phyloP scores from a whole-genome alignment of 352 stramenopile species.

The Phytopythium cucurbitacearum region DNA sequence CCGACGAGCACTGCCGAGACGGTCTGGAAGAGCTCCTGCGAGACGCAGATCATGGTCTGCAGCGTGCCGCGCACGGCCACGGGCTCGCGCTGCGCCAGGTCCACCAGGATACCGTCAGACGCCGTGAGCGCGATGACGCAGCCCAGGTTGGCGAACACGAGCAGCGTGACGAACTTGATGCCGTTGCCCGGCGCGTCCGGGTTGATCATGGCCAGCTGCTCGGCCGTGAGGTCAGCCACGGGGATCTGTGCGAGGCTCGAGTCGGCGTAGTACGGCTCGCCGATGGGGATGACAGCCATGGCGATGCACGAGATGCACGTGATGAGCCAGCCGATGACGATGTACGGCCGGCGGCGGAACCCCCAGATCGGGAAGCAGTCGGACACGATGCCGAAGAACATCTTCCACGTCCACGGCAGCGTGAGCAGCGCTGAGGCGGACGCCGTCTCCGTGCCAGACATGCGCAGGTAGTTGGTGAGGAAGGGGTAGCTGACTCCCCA shows the following conservation, averaged over 20 bases:
- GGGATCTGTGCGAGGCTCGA: slow-evolving; percentile 21
- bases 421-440: slow-evolving; percentile 45
- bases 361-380: slow-evolving; percentile 86
- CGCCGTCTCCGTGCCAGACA: slow-evolving; percentile 32
- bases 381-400: slow-evolving; percentile 78
- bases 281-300: slow-evolving; percentile 29
- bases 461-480: slow-evolving; percentile 49
- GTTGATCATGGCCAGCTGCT: slow-evolving; percentile 44
- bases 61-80: slow-evolving; percentile 40
- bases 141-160: slow-evolving; percentile 51
- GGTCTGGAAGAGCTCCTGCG: slow-evolving; percentile 26
- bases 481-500: slow-evolving; percentile 43
- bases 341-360: slow-evolving; percentile 77
- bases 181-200: slow-evolving; percentile 33
- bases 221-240: slow-evolving; percentile 22
- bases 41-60: slow-evolving; percentile 55
- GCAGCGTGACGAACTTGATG: slow-evolving; percentile 47
- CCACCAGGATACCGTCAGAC: slow-evolving; percentile 44
- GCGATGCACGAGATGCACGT: slow-evolving; percentile 27
- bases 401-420: slow-evolving; percentile 79
- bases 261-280: slow-evolving; percentile 54
- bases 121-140: slow-evolving; percentile 51
- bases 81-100: slow-evolving; percentile 55
- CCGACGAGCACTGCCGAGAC: slow-evolving; percentile 44
- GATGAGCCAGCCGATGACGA: slow-evolving; percentile 65